A percentile compares a stretch with the other conserved stretches of the same genome.
These are phyloP conservation scores for Wickerhamomyces bovis DNA, from an alignment of 805 yeast species.

Conservation along the genomic window DNA sequence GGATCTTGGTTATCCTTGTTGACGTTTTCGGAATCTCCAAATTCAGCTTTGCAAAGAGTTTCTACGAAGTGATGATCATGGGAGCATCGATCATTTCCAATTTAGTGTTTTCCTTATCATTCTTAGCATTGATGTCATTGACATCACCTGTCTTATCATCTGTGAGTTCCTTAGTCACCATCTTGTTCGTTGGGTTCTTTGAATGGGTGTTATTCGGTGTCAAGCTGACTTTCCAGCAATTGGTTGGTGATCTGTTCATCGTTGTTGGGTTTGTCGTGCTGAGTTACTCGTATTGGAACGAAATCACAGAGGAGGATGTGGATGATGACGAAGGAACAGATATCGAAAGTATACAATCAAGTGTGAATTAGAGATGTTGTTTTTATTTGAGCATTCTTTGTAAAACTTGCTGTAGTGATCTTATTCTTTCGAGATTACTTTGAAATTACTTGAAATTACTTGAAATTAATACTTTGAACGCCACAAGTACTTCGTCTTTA, in stretches of 20 bases:
- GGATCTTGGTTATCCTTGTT: slow-evolving; percentile 40
- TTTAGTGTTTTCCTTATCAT: slow-evolving; percentile 61
- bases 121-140: slow-evolving; percentile 71
- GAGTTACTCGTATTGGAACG: slow-evolving; percentile 60
- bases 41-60: slow-evolving; percentile 45
- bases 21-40: slow-evolving; percentile 52
- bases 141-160: slow-evolving; percentile 82
- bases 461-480: too few relatives aligned
- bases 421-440: too few relatives aligned
- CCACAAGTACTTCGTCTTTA: too few relatives aligned
- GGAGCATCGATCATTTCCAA: slow-evolving; percentile 54
- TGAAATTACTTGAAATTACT: too few relatives aligned
- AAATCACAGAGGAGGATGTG: slow-evolving; percentile 41
- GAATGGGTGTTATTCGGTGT: slow-evolving; percentile 68
- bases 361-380: background rate
- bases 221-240: slow-evolving; percentile 46
- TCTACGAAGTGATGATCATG: slow-evolving; percentile 31
- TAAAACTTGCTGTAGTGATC: background rate
- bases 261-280: slow-evolving; percentile 63
- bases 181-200: slow-evolving; percentile 69
- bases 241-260: slow-evolving; percentile 65
- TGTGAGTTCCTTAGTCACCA: slow-evolving; percentile 63
- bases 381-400: too few relatives aligned
- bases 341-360: slow-evolving; percentile 1
- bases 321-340: slow-evolving; percentile 23